These are phyloP conservation scores for Lentinula lateritia DNA, from an alignment of 768 basidiomycete species.

Conservation along the genomic window DNA sequence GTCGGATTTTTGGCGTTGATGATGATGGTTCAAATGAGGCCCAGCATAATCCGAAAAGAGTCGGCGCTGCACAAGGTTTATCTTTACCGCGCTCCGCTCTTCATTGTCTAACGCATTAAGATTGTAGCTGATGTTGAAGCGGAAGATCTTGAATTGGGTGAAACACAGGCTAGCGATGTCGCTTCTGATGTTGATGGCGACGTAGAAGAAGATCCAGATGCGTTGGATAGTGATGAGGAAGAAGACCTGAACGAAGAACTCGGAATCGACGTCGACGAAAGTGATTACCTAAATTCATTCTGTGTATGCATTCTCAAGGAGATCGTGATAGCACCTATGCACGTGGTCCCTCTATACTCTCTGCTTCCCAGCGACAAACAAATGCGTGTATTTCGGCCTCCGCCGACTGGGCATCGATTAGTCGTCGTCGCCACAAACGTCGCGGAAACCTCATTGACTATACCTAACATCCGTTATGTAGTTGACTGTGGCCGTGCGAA, in stretches of 20 bases:
- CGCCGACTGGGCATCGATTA: conserved; percentile 75
- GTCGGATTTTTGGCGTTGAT: conserved; percentile 5
- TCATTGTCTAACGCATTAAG: conserved; percentile 1
- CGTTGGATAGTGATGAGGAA: conserved; percentile 70
- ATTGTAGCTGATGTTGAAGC: conserved; percentile 65
- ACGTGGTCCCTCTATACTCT: conserved; percentile 91
- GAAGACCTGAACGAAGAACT: conserved; percentile 45
- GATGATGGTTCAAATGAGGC: conserved; percentile 14
- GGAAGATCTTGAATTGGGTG: conserved; percentile 75
- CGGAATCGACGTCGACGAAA: conserved; percentile 58
- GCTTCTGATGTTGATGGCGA: conserved; percentile 67
- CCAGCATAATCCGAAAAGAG: conserved; percentile 5
- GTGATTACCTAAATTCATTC: conserved; percentile 31
- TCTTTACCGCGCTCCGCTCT: neutral
- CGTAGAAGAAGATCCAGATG: conserved; percentile 65
- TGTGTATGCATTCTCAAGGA: neutral
- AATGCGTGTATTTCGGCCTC: conserved; percentile 85
- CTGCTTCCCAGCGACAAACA: conserved; percentile 90
- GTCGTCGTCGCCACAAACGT: conserved; percentile 96
- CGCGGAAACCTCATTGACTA: conserved; percentile 95
- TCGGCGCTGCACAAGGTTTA: conserved; percentile 47
- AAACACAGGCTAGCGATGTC: conserved; percentile 33
- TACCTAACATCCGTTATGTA: conserved; percentile 97
- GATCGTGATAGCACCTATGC: conserved; percentile 70
- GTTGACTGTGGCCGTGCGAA: conserved; percentile 94